Percentiles rank a stretch among this genome's conserved stretches.
phyloP scores from a whole-genome alignment of 2,329 filamentous ascomycete species.

The Apiospora rasikravindrae region DNA sequence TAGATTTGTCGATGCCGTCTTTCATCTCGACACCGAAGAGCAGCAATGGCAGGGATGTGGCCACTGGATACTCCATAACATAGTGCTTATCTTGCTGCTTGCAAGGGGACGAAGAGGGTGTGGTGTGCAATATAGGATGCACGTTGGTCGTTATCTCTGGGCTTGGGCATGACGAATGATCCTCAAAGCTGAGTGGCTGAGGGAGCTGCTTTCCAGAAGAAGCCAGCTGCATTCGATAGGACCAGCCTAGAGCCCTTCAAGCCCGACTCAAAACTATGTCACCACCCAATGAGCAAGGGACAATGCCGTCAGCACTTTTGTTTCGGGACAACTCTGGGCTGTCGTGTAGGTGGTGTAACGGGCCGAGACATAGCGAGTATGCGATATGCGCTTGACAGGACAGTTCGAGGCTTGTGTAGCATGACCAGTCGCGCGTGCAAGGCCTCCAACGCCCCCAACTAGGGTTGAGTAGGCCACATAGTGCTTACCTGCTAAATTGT shows the following conservation, averaged over 20 bases:
- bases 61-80: not conserved
- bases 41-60: not conserved
- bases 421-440: not conserved
- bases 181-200: not conserved
- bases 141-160: constrained; percentile 5
- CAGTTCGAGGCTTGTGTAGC: not conserved
- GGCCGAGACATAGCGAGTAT: constrained; percentile 6
- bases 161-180: not conserved
- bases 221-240: constrained; percentile 6
- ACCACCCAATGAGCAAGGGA: constrained; percentile 12
- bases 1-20: not conserved
- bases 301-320: constrained; percentile 11
- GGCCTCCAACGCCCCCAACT: not conserved
- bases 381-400: constrained; percentile 5
- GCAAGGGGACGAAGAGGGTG: not conserved
- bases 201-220: constrained; percentile 3
- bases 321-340: not conserved
- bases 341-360: not conserved
- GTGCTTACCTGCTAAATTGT: constrained; percentile 10
- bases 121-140: constrained; percentile 1
- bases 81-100: constrained; percentile 1
- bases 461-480: not conserved
- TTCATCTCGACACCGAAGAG: not conserved
- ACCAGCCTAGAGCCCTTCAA: not conserved
- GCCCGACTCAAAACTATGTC: not conserved